Percentiles rank a stretch among this genome's conserved stretches.
Evolutionary conservation across 208 protist genomes (phyloP).

Genomic region (Trypanosoma rangeli): DNA sequence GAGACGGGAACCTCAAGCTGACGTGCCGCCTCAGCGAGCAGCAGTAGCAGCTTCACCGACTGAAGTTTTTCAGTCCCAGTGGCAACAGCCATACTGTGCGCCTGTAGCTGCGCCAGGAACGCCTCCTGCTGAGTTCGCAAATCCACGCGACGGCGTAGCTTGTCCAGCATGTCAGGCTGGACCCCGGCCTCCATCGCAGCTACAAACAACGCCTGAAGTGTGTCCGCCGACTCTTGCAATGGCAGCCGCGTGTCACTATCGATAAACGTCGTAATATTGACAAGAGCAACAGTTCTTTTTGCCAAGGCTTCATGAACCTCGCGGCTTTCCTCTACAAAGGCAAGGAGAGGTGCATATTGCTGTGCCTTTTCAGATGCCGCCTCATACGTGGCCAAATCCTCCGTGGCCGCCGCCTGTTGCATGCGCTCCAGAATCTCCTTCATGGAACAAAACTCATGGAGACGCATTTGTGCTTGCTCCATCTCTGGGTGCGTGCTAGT

Average conservation of each 20-base stretch:
- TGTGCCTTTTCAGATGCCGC: constrained; percentile 18
- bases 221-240: constrained; percentile 12
- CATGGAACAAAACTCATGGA: constrained; percentile 38
- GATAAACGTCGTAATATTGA: constrained; percentile 15
- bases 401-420: constrained; percentile 7
- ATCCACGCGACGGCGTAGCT: constrained; percentile 20
- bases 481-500: constrained; percentile 35
- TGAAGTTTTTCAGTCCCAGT: background rate
- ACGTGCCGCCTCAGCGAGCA: constrained; percentile 18
- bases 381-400: constrained; percentile 21
- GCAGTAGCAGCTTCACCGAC: constrained; percentile 1
- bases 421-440: constrained; percentile 23
- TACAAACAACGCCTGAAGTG: constrained; percentile 18
- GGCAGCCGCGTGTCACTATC: constrained; percentile 1
- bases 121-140: constrained; percentile 11
- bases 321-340: constrained; percentile 20
- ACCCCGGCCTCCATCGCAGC: constrained; percentile 18
- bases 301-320: constrained; percentile 12
- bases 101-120: constrained; percentile 11
- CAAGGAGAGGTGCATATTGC: constrained; percentile 1
- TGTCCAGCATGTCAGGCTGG: background rate
- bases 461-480: constrained; percentile 38
- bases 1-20: constrained; percentile 22
- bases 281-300: constrained; percentile 5
- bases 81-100: background rate